Percentiles rank a stretch among this genome's conserved stretches.
phyloP scores from a whole-genome alignment of 306 rosid genomes.

The Fragaria ananassa region DNA sequence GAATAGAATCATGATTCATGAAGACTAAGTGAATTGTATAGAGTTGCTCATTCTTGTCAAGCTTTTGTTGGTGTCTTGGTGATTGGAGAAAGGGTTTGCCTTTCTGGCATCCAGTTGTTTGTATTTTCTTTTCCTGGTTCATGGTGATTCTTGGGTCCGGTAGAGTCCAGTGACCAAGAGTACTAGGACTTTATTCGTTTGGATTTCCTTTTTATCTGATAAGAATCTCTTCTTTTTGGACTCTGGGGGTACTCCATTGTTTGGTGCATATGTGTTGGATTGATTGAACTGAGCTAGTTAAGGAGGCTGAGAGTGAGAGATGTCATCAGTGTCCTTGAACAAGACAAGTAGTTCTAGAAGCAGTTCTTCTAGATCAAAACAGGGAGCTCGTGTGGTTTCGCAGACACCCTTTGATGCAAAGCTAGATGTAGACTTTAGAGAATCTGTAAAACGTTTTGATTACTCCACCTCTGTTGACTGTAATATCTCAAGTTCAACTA shows the following conservation, averaged over 20 bases:
- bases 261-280: not conserved
- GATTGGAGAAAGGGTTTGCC: conserved; percentile 7
- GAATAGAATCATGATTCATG: conserved; percentile 7
- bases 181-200: not conserved
- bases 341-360: conserved; percentile 31
- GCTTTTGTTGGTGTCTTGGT: conserved; percentile 1
- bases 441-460: conserved; percentile 23
- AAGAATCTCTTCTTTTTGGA: not conserved
- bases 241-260: not conserved
- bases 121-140: conserved; percentile 9
- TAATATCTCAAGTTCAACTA: conserved; percentile 32
- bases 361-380: conserved; percentile 27
- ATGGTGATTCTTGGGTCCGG: conserved; percentile 20
- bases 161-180: conserved; percentile 16
- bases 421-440: conserved; percentile 35
- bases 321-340: conserved; percentile 35
- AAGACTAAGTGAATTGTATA: not conserved
- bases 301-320: conserved; percentile 14
- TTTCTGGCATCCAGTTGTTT: conserved; percentile 11
- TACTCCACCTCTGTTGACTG: conserved; percentile 33
- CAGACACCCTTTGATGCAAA: conserved; percentile 44
- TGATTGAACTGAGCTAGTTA: conserved; percentile 16
- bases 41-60: not conserved
- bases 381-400: conserved; percentile 25
- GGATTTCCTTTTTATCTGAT: not conserved